phyloP scores from a whole-genome alignment of 345 rosid genomes.

The Salix exigua region DNA sequence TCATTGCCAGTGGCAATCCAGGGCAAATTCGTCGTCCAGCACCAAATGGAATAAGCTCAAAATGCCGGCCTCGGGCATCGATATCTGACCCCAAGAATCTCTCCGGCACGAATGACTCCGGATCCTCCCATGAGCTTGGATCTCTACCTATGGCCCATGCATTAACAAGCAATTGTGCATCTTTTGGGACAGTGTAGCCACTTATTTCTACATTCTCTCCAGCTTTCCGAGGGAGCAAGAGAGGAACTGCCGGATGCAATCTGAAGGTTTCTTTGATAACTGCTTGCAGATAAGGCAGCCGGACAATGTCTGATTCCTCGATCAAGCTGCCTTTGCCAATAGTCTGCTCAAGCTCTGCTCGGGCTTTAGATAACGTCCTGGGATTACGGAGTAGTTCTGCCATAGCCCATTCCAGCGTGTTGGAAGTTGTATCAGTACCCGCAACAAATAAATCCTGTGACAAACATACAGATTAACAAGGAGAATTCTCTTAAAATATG shows the following conservation, averaged over 20 bases:
- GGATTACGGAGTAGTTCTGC: constrained; percentile 41
- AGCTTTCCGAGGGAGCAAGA: constrained; percentile 41
- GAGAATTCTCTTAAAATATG: too few species aligned
- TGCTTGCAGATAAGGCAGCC: constrained; percentile 45
- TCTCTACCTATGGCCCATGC: constrained; percentile 54
- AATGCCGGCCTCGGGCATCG: constrained; percentile 33
- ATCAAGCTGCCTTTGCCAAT: constrained; percentile 29
- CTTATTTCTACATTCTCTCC: constrained; percentile 21
- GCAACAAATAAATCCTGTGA: constrained; percentile 39
- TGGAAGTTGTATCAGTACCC: constrained; percentile 45
- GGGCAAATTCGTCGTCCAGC: constrained; percentile 45
- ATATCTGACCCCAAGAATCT: constrained; percentile 40
- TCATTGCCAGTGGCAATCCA: too few species aligned
- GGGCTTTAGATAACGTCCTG: constrained; percentile 23
- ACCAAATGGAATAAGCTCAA: constrained; percentile 43
- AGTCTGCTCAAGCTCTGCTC: constrained; percentile 24
- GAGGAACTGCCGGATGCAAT: constrained; percentile 40
- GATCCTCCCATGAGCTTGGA: constrained; percentile 33
- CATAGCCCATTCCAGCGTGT: constrained; percentile 58
- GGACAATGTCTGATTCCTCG: constrained; percentile 32
- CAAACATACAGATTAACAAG: too few species aligned
- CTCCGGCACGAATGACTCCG: constrained; percentile 33
- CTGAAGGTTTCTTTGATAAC: constrained; percentile 48
- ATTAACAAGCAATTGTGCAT: constrained; percentile 41
- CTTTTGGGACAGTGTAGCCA: constrained; percentile 38